Base-by-base conservation (phyloP, 805 yeast species). In the Teunomyces barrocoloradensis region DNA sequence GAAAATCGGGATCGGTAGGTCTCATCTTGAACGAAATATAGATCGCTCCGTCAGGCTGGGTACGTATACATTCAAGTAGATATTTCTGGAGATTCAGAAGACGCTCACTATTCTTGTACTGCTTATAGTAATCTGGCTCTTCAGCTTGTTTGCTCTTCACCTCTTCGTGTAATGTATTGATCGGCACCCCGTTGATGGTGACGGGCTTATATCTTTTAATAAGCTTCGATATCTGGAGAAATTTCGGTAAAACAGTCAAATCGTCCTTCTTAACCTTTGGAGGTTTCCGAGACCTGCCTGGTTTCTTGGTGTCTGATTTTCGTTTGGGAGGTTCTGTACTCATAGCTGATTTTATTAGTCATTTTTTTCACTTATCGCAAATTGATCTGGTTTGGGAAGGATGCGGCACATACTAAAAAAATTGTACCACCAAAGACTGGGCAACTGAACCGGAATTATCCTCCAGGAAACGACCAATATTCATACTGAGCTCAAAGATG, bases 1-100 rank as follows among this genome's bases (percentile, higher is more conserved):
- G 85, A 58, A 87, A 86, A 39, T 85, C 86, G 0, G 90, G 90
- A 58, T 85, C 91, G 0, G 84, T 71, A 0, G 91, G 91, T 17
- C 54, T 57, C 40, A 81, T 49, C 28, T 71, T 52, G 51, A 80
- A 72, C 11, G 80, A 69, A 12, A 80, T 44, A 48, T 78, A 77
- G 4, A 75, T 54, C 25, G 44, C 38, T 1, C 45, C 42, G 5
- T 52, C 53, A 1, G 64, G 61, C 18, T 58, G 57, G 9, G 51
- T 53, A n/a, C 47, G 48, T 23, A 64, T 53, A 50, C 63, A 68
- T 49, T 62, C 61, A 29, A 61, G 68, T 61, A 65, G 25, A 61
- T 68, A 17, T 50, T 69, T 35, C 51, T 71, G 30, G 61, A 67
- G 37, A 68, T 50, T 51, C 45, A 42, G 46, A 15, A 45, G 39